Evolutionary conservation across 2,329 filamentous ascomycete genomes (phyloP), one percentile per base, ranked within the genome.

Genomic region (Ophiostoma quercus): DNA sequence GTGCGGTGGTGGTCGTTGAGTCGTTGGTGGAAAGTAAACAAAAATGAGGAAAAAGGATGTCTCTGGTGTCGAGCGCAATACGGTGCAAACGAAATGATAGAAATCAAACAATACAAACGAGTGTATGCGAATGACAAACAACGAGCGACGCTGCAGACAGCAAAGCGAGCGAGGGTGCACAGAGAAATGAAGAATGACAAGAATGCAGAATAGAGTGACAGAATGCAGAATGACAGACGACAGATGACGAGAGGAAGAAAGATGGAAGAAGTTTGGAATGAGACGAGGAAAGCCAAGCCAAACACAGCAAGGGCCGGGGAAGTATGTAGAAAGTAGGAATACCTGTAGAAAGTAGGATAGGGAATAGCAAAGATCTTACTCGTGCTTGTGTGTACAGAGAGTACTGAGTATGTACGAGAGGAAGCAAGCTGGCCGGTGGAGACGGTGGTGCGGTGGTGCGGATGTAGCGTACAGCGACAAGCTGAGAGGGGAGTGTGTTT

Each of bases 211-310:
- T 39, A 29, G 25, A 29, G 25, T 29, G 25, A 29, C 25, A 29
- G n/a, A 29, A 19, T 34, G 29, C 22, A 41, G 63, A 62, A 16
- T 39, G 32, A n/a, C 47, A 51, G 25, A 34, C 34, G 34, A 34
- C 34, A 3, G 39, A 63, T 39, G 54, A n/a, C 19, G 37, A 67
- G 43, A 47, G 22, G 37, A 66, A 47, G 37, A 57, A 60, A 68
- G 39, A 29, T 29, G n/a, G 34, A 67, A 32, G 65, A 70, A 43
- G 66, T 66, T 63, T 60, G 54, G 57, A 69, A 57, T 66, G 51
- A 67, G 66, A 16, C 29, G 32, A 16, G 29, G 22, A 62, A 54
- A 60, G 51, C 39, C 41, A 54, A 41, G 57, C 43, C 7, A 68
- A 41, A 66, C 51, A 57, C 43, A 63, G 16, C 37, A 37, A 47